These are phyloP conservation scores for Russula emetica DNA, from an alignment of 768 basidiomycete genomes.

Conservation along the genomic window DNA sequence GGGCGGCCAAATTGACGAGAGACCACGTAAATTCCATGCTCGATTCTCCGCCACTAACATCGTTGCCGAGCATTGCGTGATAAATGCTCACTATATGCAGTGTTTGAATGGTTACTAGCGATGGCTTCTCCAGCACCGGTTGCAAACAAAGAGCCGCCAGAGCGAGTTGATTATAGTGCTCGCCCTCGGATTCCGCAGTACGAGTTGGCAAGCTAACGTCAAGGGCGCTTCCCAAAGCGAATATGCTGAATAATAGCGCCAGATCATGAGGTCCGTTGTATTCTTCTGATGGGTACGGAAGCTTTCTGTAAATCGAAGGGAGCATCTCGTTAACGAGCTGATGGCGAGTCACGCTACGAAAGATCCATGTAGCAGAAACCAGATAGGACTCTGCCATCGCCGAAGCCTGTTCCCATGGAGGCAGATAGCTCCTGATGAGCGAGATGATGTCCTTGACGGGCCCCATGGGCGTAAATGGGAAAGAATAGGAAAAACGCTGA, in stretches of 20 bases:
- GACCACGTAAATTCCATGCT: conserved; percentile 74
- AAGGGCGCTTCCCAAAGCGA: conserved; percentile 34
- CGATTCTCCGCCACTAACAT: conserved; percentile 51
- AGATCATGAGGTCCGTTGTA: conserved; percentile 35
- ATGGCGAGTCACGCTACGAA: conserved; percentile 59
- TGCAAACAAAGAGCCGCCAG: conserved; percentile 62
- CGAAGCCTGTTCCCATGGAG: conserved; percentile 49
- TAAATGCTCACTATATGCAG: conserved; percentile 67
- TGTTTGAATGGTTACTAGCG: conserved; percentile 64
- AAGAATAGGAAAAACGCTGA: conserved; percentile 30
- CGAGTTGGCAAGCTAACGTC: conserved; percentile 35
- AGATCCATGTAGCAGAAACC: conserved; percentile 57
- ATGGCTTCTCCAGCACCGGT: conserved; percentile 67
- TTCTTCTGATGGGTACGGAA: conserved; percentile 22
- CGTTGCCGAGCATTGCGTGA: conserved; percentile 64
- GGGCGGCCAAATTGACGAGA: conserved; percentile 57
- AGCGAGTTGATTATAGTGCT: conserved; percentile 64
- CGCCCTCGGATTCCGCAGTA: conserved; percentile 46
- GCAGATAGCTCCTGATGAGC: conserved; percentile 37
- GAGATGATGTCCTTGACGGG: conserved; percentile 28
- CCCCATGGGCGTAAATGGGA: conserved; percentile 32
- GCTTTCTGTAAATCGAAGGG: conserved; percentile 53
- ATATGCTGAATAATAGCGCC: conserved; percentile 34
- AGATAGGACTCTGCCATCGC: conserved; percentile 65
- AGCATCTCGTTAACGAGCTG: conserved; percentile 68